These are phyloP conservation scores for Oenanthe javanica DNA, from an alignment of 140 eudicot genomes.

Conservation along the genomic window DNA sequence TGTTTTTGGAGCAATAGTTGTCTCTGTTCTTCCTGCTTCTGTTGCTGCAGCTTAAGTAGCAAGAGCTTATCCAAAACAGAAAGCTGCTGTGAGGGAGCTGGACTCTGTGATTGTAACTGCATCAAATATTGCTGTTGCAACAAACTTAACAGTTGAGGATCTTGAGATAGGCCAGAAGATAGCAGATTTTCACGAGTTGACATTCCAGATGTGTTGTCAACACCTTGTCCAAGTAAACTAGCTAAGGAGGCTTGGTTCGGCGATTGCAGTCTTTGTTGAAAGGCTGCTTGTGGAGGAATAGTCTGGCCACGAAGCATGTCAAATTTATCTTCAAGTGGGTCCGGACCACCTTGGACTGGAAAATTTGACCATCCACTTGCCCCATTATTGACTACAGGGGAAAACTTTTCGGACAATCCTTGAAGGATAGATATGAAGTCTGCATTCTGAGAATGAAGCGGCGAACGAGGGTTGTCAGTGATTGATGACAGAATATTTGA, in stretches of 20 bases:
- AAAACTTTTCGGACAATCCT: conserved; percentile 61
- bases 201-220: conserved; percentile 36
- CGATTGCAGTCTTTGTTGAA: conserved; percentile 40
- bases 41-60: conserved; percentile 74
- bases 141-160: conserved; percentile 60
- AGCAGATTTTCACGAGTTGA: conserved; percentile 53
- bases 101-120: conserved; percentile 62
- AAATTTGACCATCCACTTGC: conserved; percentile 57
- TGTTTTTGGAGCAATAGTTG: conserved; percentile 59
- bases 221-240: conserved; percentile 34
- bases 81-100: conserved; percentile 50
- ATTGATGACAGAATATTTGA: conserved; percentile 38
- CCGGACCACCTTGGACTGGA: conserved; percentile 54
- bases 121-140: conserved; percentile 72
- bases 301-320: conserved; percentile 46
- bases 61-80: conserved; percentile 57
- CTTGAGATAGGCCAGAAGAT: conserved; percentile 66
- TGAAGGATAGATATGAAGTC: conserved; percentile 57
- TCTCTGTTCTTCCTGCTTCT: conserved; percentile 61
- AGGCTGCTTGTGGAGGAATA: conserved; percentile 47
- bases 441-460: conserved; percentile 40
- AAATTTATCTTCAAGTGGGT: conserved; percentile 49
- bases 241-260: conserved; percentile 41
- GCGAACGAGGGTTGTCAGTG: conserved; percentile 38
- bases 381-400: conserved; percentile 35